phyloP scores from a whole-genome alignment of 176 grass and related monocot species.

The Oryza coarctata region DNA sequence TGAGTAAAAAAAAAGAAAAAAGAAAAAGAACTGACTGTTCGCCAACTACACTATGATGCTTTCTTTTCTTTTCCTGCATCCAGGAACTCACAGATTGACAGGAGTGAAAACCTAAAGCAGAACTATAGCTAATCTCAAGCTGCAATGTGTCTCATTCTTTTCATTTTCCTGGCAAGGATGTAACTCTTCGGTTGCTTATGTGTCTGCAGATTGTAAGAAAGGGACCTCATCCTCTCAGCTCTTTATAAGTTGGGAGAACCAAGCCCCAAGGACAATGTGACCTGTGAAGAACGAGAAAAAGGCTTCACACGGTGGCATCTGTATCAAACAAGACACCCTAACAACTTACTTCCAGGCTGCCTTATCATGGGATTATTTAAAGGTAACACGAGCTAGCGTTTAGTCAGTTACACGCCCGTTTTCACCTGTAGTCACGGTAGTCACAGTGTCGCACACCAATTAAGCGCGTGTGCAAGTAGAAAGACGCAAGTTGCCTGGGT shows the following conservation, averaged over 20 bases:
- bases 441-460: background rate
- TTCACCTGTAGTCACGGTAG: background rate
- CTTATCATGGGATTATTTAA: constrained; percentile 1
- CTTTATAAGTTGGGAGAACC: background rate
- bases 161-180: background rate
- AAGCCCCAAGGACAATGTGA: background rate
- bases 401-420: background rate
- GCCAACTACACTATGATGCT: background rate
- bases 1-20: constrained; percentile 5
- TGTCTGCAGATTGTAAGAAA: constrained; percentile 41
- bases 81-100: background rate
- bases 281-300: constrained; percentile 6
- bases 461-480: background rate
- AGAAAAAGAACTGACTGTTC: too few relatives aligned
- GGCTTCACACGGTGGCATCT: background rate
- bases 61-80: constrained; percentile 2
- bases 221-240: background rate
- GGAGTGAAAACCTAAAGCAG: background rate
- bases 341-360: background rate
- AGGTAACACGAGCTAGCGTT: background rate
- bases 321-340: background rate
- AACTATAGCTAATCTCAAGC: background rate
- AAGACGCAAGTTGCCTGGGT: background rate
- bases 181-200: background rate
- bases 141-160: background rate